A percentile compares a stretch with the other conserved stretches of the same genome.
phyloP scores from a whole-genome alignment of 2,329 filamentous ascomycete genomes.

The Chaetomium sp. region DNA sequence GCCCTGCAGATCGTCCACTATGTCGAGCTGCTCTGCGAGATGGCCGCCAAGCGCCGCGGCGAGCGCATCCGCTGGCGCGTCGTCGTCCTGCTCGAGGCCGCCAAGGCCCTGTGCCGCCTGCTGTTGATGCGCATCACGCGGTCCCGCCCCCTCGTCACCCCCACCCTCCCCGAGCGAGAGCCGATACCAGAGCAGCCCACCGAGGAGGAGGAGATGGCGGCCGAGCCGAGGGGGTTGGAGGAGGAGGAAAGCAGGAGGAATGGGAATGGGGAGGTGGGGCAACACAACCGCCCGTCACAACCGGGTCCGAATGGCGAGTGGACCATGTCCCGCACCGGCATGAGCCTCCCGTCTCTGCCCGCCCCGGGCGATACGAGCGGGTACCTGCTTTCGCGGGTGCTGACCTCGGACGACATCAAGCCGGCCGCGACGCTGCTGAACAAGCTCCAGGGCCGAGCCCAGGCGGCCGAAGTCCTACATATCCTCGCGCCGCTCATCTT shows the following conservation, averaged over 20 bases:
- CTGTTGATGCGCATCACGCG: constrained; percentile 81
- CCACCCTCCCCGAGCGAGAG: constrained; percentile 84
- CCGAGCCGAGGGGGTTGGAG: constrained; percentile 54
- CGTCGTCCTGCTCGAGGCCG: constrained; percentile 77
- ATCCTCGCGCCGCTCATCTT: constrained; percentile 88
- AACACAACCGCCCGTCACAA: constrained; percentile 26
- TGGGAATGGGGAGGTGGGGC: constrained; percentile 20
- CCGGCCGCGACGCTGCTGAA: constrained; percentile 86
- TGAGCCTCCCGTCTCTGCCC: constrained; percentile 81
- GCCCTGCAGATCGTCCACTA: constrained; percentile 89
- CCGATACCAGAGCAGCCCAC: constrained; percentile 65
- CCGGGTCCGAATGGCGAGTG: constrained; percentile 55
- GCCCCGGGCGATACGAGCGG: constrained; percentile 78
- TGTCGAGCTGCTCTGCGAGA: constrained; percentile 95
- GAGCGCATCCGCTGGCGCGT: constrained; percentile 84
- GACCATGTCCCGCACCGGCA: constrained; percentile 92
- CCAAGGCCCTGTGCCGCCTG: constrained; percentile 84
- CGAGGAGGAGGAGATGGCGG: constrained; percentile 52
- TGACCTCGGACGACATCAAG: constrained; percentile 96
- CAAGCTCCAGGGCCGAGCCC: constrained; percentile 70
- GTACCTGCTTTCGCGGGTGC: constrained; percentile 85
- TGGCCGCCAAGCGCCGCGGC: constrained; percentile 85
- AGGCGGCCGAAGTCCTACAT: constrained; percentile 86
- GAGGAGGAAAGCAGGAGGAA: constrained; percentile 56
- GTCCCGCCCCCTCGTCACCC: constrained; percentile 77